Conservation (phyloP, 2,329 filamentous ascomycete genomes). For the Phoma sp. region DNA sequence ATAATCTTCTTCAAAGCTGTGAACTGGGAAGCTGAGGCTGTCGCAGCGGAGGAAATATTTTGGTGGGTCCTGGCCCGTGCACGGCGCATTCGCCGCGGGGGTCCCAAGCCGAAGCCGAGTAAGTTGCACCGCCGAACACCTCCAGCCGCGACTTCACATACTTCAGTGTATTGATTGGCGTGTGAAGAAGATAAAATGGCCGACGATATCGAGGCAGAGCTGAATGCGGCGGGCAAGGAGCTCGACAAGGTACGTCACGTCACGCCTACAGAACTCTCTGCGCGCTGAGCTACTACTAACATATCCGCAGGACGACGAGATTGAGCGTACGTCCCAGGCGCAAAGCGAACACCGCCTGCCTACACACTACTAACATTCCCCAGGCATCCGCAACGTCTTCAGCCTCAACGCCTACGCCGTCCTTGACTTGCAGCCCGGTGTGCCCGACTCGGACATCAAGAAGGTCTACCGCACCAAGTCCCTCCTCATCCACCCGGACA, state of each 20-base stretch:
- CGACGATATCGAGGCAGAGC: slow-evolving; percentile 19
- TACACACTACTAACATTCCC: not conserved
- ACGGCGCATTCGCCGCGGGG: slow-evolving; percentile 27
- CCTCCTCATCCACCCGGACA: slow-evolving; percentile 98
- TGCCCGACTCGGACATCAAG: slow-evolving; percentile 96
- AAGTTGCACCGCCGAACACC: not conserved
- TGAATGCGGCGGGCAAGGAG: slow-evolving; percentile 67
- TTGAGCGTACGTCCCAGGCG: slow-evolving; percentile 65
- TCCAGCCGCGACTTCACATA: not conserved
- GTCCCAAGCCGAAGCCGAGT: not conserved
- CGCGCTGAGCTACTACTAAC: slow-evolving; percentile 20
- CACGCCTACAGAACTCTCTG: not conserved
- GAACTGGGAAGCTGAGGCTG: not conserved
- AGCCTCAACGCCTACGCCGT: slow-evolving; percentile 87
- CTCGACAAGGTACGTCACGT: slow-evolving; percentile 73
- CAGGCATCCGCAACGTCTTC: slow-evolving; percentile 82
- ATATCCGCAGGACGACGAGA: slow-evolving; percentile 78
- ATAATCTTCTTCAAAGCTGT: slow-evolving; percentile 1
- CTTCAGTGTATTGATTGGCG: not conserved
- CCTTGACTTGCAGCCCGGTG: slow-evolving; percentile 91
- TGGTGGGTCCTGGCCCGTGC: slow-evolving; percentile 18
- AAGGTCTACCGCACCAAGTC: slow-evolving; percentile 93
- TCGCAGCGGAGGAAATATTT: slow-evolving; percentile 25
- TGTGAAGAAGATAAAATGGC: slow-evolving; percentile 64
- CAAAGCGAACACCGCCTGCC: not conserved